Conservation (phyloP, 75 land plant genomes). For the Sequoia sempervirens region DNA sequence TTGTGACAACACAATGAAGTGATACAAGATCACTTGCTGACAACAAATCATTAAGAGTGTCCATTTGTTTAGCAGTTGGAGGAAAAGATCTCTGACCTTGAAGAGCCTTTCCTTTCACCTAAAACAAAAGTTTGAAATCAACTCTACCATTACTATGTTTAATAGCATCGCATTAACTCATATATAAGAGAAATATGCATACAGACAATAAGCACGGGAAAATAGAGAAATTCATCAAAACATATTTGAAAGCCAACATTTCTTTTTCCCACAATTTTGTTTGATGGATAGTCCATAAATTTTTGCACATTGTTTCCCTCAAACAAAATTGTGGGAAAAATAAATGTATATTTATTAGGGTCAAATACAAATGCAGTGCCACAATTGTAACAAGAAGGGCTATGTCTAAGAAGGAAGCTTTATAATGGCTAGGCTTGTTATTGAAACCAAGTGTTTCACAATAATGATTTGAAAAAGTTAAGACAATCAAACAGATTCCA, state of each 20-base stretch:
- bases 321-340: neutral
- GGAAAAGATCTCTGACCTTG: slow-evolving; percentile 56
- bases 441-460: neutral
- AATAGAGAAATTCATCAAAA: neutral
- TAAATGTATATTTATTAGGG: too few relatives aligned
- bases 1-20: slow-evolving; percentile 85
- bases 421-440: neutral
- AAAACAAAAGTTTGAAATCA: neutral
- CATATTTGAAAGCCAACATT: neutral
- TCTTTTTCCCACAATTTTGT: too few relatives aligned
- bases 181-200: neutral
- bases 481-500: neutral
- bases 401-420: neutral
- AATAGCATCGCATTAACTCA: neutral
- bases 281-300: neutral
- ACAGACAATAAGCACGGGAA: neutral
- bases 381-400: neutral
- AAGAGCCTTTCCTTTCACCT: too few relatives aligned
- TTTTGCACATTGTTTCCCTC: neutral
- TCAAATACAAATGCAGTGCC: neutral
- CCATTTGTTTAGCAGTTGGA: slow-evolving; percentile 78
- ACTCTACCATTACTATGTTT: neutral
- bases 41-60: slow-evolving; percentile 88
- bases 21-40: slow-evolving; percentile 92
- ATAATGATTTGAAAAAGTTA: too few relatives aligned